Conservation (phyloP, 1,284 basidiomycete species). For the Sporisorium reilianum region DNA sequence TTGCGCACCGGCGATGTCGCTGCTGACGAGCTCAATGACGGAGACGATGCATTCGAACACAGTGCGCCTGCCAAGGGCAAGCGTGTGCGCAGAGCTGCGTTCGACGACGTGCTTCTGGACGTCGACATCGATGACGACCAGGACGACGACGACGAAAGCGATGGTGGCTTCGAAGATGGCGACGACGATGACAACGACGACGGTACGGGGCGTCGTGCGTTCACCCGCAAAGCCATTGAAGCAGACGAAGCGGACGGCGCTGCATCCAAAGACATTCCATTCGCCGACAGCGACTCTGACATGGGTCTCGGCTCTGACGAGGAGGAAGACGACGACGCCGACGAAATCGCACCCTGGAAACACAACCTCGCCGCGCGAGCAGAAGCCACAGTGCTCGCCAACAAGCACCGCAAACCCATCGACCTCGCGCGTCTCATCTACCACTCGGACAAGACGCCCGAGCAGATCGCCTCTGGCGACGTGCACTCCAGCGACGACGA, state of each 20-base stretch:
- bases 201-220: slow-evolving; percentile 23
- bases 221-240: slow-evolving; percentile 30
- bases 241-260: slow-evolving; percentile 38
- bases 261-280: slow-evolving; percentile 58
- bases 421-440: slow-evolving; percentile 92
- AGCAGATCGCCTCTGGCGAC: slow-evolving; percentile 76
- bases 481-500: slow-evolving; percentile 20
- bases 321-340: slow-evolving; percentile 57
- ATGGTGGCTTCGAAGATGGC: slow-evolving; percentile 54
- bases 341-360: slow-evolving; percentile 79
- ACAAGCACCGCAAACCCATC: slow-evolving; percentile 67
- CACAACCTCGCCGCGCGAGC: slow-evolving; percentile 78
- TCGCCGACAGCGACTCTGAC: slow-evolving; percentile 69
- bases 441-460: slow-evolving; percentile 77
- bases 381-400: slow-evolving; percentile 71
- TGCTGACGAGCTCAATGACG: slow-evolving; percentile 12
- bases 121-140: slow-evolving; percentile 65
- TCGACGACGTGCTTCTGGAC: slow-evolving; percentile 61
- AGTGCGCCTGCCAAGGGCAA: slow-evolving; percentile 24
- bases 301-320: slow-evolving; percentile 54
- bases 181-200: slow-evolving; percentile 48
- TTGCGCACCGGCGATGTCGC: slow-evolving; percentile 29
- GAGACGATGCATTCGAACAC: slow-evolving; percentile 14
- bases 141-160: slow-evolving; percentile 57
- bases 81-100: slow-evolving; percentile 58